These are phyloP conservation scores for Rhododendron henanense DNA, from an alignment of 148 eudicot species.

Conservation along the genomic window DNA sequence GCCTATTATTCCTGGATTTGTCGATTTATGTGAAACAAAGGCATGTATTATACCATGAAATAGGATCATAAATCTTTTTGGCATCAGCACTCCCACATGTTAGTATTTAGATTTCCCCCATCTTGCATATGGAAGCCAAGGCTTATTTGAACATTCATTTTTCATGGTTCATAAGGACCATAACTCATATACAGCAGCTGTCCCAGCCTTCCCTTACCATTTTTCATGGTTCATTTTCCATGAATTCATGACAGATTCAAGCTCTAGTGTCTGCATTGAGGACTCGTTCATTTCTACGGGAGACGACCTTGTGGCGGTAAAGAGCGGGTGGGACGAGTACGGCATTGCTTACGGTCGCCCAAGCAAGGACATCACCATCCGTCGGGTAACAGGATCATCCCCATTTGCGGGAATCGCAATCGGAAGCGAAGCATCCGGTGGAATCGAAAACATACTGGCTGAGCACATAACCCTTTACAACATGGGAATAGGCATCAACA, in stretches of 20 bases:
- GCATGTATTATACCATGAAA: neutral
- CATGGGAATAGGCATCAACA: conserved; percentile 70
- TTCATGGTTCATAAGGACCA: neutral
- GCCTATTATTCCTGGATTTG: neutral
- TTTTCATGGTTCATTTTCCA: no score
- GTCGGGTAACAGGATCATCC: conserved; percentile 76
- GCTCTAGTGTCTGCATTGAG: conserved; percentile 89
- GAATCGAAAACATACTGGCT: conserved; percentile 50
- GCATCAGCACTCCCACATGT: neutral
- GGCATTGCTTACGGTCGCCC: conserved; percentile 74
- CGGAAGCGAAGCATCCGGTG: conserved; percentile 94
- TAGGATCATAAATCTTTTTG: neutral
- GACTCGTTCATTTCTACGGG: conserved; percentile 88
- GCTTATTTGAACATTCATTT: neutral
- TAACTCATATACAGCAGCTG: neutral
- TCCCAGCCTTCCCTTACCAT: neutral
- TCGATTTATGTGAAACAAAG: neutral
- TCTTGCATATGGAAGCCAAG: neutral
- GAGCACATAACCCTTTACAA: conserved; percentile 76
- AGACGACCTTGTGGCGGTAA: conserved; percentile 81
- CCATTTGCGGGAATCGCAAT: conserved; percentile 85
- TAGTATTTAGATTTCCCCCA: neutral
- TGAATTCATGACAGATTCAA: conserved; percentile 55
- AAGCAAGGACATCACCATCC: conserved; percentile 67
- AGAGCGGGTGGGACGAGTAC: conserved; percentile 98